phyloP scores from a whole-genome alignment of 1,284 basidiomycete genomes.

The Tremellales sp. region DNA sequence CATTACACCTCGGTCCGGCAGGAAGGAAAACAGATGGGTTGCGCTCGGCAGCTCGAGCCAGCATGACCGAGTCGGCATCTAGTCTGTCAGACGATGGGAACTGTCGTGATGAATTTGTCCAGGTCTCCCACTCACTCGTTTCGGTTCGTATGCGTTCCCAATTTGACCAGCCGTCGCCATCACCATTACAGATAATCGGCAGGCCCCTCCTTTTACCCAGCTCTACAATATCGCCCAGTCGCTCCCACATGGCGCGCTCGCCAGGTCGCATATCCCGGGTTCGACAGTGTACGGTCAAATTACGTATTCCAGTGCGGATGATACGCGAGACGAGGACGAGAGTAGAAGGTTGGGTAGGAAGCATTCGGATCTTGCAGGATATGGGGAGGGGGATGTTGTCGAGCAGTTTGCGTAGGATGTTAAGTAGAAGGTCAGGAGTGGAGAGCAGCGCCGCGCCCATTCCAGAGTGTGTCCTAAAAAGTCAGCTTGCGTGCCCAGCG shows the following conservation, averaged over 20 bases:
- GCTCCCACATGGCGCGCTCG: conserved; percentile 72
- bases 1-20: conserved; percentile 64
- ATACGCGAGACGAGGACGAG: conserved; percentile 81
- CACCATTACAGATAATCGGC: conserved; percentile 90
- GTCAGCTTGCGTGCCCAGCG: background rate
- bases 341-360: conserved; percentile 82
- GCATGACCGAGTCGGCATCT: conserved; percentile 92
- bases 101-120: conserved; percentile 33
- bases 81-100: too few relatives aligned
- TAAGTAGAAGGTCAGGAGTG: conserved; percentile 84
- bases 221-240: conserved; percentile 78
- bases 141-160: conserved; percentile 66
- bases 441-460: conserved; percentile 96
- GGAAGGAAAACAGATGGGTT: conserved; percentile 85
- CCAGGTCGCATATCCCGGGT: conserved; percentile 87
- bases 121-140: conserved; percentile 58
- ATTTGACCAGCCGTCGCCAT: conserved; percentile 76
- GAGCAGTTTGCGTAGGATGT: conserved; percentile 74
- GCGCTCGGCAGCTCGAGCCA: conserved; percentile 87
- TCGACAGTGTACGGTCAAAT: conserved; percentile 91
- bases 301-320: conserved; percentile 79
- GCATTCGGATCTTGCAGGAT: conserved; percentile 84
- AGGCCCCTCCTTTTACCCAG: conserved; percentile 57
- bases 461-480: conserved; percentile 69
- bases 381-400: conserved; percentile 74